A percentile compares a stretch with the other conserved stretches of the same genome.
Evolutionary conservation across 2,329 filamentous ascomycete species (phyloP).

Genomic region (Aspergillaceae sp.): DNA sequence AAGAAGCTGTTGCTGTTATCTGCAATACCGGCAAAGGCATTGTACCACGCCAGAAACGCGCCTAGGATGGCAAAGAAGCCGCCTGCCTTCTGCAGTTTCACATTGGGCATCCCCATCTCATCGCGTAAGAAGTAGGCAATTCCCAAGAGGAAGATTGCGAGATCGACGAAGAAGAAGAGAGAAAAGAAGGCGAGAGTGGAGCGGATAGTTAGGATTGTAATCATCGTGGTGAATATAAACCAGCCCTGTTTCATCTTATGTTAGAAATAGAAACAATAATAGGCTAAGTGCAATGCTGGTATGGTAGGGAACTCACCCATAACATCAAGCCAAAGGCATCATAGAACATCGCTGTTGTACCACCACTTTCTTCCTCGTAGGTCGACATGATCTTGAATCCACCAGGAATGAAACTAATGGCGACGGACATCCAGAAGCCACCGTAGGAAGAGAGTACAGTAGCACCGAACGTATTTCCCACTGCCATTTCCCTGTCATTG

Average conservation of each 20-base stretch:
- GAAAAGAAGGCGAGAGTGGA: conserved; percentile 65
- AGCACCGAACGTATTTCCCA: conserved; percentile 73
- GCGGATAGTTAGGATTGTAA: conserved; percentile 60
- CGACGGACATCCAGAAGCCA: conserved; percentile 71
- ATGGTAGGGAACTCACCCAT: conserved; percentile 32
- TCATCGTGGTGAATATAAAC: conserved; percentile 69
- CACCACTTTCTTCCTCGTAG: conserved; percentile 24
- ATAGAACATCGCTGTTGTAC: conserved; percentile 35
- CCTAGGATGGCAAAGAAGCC: conserved; percentile 46
- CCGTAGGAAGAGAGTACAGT: conserved; percentile 68
- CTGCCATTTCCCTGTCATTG: conserved; percentile 59
- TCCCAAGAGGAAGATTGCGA: conserved; percentile 58
- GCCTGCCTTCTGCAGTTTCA: conserved; percentile 32
- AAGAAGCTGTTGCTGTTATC: conserved; percentile 39
- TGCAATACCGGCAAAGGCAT: conserved; percentile 47
- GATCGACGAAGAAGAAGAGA: conserved; percentile 63
- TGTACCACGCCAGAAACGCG: conserved; percentile 49
- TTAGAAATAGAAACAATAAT: neutral
- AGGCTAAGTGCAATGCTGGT: no score
- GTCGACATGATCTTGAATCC: conserved; percentile 52
- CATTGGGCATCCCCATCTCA: conserved; percentile 5
- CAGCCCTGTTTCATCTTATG: conserved; percentile 41
- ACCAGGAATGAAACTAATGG: conserved; percentile 56
- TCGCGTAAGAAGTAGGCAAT: conserved; percentile 36
- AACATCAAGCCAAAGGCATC: conserved; percentile 63